Evolutionary conservation across 2,329 filamentous ascomycete genomes (phyloP).

Genomic region (Nigrograna mackinnonii): DNA sequence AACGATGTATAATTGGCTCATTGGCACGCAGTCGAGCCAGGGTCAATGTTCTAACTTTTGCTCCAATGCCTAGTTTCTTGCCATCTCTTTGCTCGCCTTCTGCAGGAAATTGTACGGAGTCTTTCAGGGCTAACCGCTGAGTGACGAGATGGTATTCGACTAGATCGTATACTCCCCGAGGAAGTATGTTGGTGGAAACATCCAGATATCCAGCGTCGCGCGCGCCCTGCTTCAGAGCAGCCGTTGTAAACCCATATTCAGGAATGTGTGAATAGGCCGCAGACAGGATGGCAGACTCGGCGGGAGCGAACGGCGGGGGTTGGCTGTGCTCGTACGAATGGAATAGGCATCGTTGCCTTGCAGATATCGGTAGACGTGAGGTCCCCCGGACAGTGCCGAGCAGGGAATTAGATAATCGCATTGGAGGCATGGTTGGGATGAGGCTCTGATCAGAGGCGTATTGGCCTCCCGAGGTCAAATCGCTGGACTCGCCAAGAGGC

Average conservation of each 20-base stretch:
- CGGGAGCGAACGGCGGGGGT: constrained; percentile 65
- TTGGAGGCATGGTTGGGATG: constrained; percentile 30
- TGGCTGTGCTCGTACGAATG: constrained; percentile 41
- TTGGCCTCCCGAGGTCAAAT: no score
- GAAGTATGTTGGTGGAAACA: constrained; percentile 81
- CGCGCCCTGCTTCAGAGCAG: constrained; percentile 75
- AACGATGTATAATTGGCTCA: constrained; percentile 69
- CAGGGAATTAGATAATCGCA: constrained; percentile 24
- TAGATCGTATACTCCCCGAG: constrained; percentile 78
- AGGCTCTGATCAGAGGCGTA: constrained; percentile 11
- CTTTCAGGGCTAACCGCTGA: constrained; percentile 63
- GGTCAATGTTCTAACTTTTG: constrained; percentile 71
- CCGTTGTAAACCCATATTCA: constrained; percentile 76
- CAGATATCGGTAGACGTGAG: constrained; percentile 14
- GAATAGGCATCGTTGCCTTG: constrained; percentile 26
- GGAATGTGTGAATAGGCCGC: constrained; percentile 82
- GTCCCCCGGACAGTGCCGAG: constrained; percentile 26
- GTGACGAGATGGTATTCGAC: constrained; percentile 76
- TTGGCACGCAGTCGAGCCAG: constrained; percentile 81
- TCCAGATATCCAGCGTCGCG: constrained; percentile 85
- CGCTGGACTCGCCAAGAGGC: no score
- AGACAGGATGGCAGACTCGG: constrained; percentile 77
- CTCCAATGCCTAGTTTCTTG: constrained; percentile 54
- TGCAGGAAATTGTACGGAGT: constrained; percentile 49
- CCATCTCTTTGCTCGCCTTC: constrained; percentile 25